Conservation (phyloP, 2,329 filamentous ascomycete species). For the Cytospora schulzeri region DNA sequence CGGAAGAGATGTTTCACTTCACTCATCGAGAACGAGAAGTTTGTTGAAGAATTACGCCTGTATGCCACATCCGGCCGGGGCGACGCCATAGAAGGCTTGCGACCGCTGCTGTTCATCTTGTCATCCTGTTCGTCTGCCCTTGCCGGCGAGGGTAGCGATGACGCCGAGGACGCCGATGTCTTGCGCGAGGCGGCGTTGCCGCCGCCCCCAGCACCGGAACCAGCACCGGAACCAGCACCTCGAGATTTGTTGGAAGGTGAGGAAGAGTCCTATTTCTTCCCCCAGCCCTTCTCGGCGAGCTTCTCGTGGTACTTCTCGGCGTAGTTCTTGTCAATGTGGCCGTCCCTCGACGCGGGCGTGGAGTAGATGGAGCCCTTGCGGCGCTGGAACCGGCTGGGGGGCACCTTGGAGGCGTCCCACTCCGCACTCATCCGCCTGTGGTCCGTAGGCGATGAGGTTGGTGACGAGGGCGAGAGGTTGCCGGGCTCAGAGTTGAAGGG, state of each 20-base stretch:
- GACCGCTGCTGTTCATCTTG: not conserved
- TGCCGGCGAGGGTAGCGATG: not conserved
- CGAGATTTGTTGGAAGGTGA: not conserved
- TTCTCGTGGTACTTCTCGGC: slow-evolving; percentile 63
- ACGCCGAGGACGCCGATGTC: not conserved
- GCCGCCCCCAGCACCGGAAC: too few relatives aligned
- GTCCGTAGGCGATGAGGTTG: slow-evolving; percentile 38
- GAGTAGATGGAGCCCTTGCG: slow-evolving; percentile 70
- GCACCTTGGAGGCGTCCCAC: slow-evolving; percentile 67
- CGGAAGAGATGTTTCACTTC: not conserved
- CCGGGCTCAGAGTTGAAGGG: slow-evolving; percentile 12
- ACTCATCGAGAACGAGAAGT: not conserved
- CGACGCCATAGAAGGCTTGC: not conserved
- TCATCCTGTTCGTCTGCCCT: not conserved
- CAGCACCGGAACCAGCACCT: too few relatives aligned
- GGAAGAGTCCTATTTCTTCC: slow-evolving; percentile 19
- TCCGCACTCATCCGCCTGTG: slow-evolving; percentile 47
- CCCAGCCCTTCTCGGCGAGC: slow-evolving; percentile 53
- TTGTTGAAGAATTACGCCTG: not conserved
- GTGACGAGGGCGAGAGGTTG: slow-evolving; percentile 29
- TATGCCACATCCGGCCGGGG: not conserved
- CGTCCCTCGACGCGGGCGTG: slow-evolving; percentile 65
- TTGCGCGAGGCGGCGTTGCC: not conserved
- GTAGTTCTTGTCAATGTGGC: slow-evolving; percentile 62
- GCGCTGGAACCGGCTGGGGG: slow-evolving; percentile 69